Conservation (phyloP, 805 yeast genomes). For the Suhomyces sp. region DNA sequence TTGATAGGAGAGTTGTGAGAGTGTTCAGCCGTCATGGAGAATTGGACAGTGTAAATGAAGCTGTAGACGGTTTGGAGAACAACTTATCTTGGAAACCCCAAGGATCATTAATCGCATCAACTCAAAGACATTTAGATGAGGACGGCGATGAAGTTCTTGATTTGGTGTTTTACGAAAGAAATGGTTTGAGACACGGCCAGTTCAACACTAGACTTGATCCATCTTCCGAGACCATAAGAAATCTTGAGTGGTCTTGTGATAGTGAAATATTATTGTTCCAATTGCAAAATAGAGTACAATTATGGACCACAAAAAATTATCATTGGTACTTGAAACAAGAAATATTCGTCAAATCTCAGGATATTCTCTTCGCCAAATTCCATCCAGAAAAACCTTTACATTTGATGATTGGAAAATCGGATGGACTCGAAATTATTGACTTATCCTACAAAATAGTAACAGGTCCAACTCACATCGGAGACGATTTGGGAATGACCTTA, state of each 20-base stretch:
- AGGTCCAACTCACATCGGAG: slow-evolving; percentile 68
- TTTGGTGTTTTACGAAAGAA: slow-evolving; percentile 83
- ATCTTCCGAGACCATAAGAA: slow-evolving; percentile 41
- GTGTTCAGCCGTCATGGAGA: slow-evolving; percentile 78
- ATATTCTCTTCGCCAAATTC: slow-evolving; percentile 56
- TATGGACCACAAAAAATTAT: slow-evolving; percentile 91
- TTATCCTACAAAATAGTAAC: slow-evolving; percentile 58
- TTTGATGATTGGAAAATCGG: slow-evolving; percentile 58
- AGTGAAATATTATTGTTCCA: slow-evolving; percentile 76
- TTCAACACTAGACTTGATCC: slow-evolving; percentile 66
- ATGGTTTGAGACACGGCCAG: slow-evolving; percentile 89
- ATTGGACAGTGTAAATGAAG: slow-evolving; percentile 81
- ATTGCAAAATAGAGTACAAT: slow-evolving; percentile 59
- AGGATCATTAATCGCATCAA: slow-evolving; percentile 80
- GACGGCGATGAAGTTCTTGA: slow-evolving; percentile 48
- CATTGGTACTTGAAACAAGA: slow-evolving; percentile 95
- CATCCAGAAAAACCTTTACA: slow-evolving; percentile 88
- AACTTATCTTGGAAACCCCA: slow-evolving; percentile 85
- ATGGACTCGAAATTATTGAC: slow-evolving; percentile 59
- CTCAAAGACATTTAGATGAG: slow-evolving; percentile 61
- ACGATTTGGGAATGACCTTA: slow-evolving; percentile 73
- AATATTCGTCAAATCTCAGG: slow-evolving; percentile 33
- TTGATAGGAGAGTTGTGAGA: slow-evolving; percentile 71
- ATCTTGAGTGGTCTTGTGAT: slow-evolving; percentile 75
- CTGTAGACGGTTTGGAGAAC: slow-evolving; percentile 78